Evolutionary conservation across 2,329 filamentous ascomycete genomes (phyloP).

Genomic region (Cladophialophora bantiana): DNA sequence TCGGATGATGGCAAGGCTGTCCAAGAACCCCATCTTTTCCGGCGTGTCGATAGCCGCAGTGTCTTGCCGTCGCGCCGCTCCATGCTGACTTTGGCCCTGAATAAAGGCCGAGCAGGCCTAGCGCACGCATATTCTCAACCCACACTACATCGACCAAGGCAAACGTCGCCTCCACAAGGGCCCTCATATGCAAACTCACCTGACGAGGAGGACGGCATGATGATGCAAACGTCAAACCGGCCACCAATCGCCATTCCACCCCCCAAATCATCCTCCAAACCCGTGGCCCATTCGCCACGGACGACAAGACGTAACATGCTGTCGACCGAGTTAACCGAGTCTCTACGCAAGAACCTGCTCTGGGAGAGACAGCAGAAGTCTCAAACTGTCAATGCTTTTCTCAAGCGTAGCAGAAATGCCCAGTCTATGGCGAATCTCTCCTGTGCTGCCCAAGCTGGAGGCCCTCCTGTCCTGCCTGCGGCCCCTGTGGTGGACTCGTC

Average conservation of each 20-base stretch:
- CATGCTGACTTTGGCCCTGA: constrained; percentile 87
- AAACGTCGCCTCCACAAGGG: constrained; percentile 65
- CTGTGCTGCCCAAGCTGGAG: constrained; percentile 72
- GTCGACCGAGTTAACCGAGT: constrained; percentile 90
- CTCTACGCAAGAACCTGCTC: constrained; percentile 85
- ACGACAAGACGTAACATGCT: constrained; percentile 96
- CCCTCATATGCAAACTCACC: constrained; percentile 59
- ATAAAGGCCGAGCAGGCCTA: constrained; percentile 45
- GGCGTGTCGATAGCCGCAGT: constrained; percentile 85
- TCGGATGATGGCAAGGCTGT: constrained; percentile 83
- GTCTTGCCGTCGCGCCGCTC: constrained; percentile 87
- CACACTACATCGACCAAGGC: constrained; percentile 61
- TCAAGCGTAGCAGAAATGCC: constrained; percentile 89
- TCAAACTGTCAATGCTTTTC: constrained; percentile 82
- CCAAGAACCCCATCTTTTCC: constrained; percentile 81
- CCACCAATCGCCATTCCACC: constrained; percentile 37
- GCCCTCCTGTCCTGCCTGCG: constrained; percentile 55
- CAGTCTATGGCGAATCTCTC: constrained; percentile 89
- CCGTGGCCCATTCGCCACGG: constrained; percentile 82
- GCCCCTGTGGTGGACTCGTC: constrained; percentile 42
- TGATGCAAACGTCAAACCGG: constrained; percentile 37
- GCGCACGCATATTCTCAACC: constrained; percentile 49
- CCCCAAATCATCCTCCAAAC: constrained; percentile 27
- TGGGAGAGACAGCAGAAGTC: constrained; percentile 97
- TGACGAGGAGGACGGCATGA: constrained; percentile 51